Conservation (phyloP, 202 grass and related monocot species). For the Brachypodium distachyon region DNA sequence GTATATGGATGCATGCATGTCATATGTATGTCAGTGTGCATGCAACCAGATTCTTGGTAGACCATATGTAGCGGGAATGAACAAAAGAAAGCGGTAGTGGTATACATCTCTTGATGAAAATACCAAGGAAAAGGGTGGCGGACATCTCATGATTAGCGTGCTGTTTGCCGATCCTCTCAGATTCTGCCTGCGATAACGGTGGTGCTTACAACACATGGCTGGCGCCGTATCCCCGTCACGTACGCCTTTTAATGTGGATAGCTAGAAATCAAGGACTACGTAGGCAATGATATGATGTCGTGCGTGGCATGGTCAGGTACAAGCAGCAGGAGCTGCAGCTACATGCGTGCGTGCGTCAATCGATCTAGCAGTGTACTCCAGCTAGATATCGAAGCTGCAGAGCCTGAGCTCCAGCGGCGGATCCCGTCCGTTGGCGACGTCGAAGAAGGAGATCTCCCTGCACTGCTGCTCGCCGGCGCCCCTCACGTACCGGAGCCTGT, state of each 20-base stretch:
- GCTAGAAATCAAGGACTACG: constrained; percentile 19
- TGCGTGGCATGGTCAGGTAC: constrained; percentile 16
- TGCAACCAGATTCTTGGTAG: no score
- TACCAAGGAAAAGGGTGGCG: constrained; percentile 4
- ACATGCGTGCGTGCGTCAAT: not conserved
- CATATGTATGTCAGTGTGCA: not conserved
- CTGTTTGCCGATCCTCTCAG: constrained; percentile 26
- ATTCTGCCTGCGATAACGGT: constrained; percentile 36
- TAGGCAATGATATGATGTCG: constrained; percentile 23
- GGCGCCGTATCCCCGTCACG: constrained; percentile 16
- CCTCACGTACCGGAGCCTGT: constrained; percentile 45
- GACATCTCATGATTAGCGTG: constrained; percentile 24
- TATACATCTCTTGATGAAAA: constrained; percentile 38
- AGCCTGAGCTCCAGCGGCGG: constrained; percentile 83
- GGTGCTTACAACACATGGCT: constrained; percentile 7
- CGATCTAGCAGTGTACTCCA: no score
- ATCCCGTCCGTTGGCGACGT: constrained; percentile 41
- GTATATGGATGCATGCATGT: not conserved
- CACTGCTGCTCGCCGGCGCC: constrained; percentile 39
- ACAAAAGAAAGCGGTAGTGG: not conserved
- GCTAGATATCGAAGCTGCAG: constrained; percentile 67
- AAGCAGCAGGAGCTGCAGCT: not conserved
- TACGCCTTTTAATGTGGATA: constrained; percentile 35
- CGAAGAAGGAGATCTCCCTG: constrained; percentile 62
- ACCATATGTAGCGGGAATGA: not conserved